Conservation (phyloP, 2,329 filamentous ascomycete genomes). For the Xylariomycetidae sp. region DNA sequence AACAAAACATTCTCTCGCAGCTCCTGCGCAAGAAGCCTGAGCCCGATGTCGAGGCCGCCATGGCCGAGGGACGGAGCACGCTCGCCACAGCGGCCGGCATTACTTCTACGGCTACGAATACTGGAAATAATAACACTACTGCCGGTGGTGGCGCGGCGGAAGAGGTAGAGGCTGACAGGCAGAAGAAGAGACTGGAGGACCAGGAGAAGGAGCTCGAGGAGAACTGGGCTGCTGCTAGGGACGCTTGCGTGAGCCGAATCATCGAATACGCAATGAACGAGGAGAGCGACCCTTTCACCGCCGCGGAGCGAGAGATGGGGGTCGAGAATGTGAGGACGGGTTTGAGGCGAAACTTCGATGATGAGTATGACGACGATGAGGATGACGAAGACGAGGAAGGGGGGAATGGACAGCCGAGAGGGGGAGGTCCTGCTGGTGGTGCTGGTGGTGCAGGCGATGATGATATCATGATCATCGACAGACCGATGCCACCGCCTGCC, state of each 20-base stretch:
- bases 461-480: conserved; percentile 28
- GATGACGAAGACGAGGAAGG: conserved; percentile 46
- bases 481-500: conserved; percentile 23
- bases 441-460: conserved; percentile 14
- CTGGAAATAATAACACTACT: conserved; percentile 23
- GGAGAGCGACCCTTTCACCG: conserved; percentile 64
- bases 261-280: conserved; percentile 37
- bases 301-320: conserved; percentile 63
- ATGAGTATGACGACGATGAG: conserved; percentile 53
- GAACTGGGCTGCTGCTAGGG: conserved; percentile 32
- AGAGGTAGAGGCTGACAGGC: conserved; percentile 31
- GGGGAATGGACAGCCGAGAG: conserved; percentile 34
- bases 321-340: conserved; percentile 70
- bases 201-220: conserved; percentile 32
- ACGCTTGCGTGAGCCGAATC: conserved; percentile 28
- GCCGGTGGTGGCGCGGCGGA: conserved; percentile 4
- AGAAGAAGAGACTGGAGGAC: conserved; percentile 21
- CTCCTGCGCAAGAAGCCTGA: conserved; percentile 81
- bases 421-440: conserved; percentile 1
- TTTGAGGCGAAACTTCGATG: conserved; percentile 51
- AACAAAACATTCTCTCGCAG: conserved; percentile 61
- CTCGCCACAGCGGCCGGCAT: conserved; percentile 7
- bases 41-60: conserved; percentile 69
- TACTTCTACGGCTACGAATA: background rate
- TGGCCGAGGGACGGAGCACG: conserved; percentile 56